A percentile compares a stretch with the other conserved stretches of the same genome.
These are phyloP conservation scores for Multifurca ochricompacta DNA, from an alignment of 768 basidiomycete species.

Conservation along the genomic window DNA sequence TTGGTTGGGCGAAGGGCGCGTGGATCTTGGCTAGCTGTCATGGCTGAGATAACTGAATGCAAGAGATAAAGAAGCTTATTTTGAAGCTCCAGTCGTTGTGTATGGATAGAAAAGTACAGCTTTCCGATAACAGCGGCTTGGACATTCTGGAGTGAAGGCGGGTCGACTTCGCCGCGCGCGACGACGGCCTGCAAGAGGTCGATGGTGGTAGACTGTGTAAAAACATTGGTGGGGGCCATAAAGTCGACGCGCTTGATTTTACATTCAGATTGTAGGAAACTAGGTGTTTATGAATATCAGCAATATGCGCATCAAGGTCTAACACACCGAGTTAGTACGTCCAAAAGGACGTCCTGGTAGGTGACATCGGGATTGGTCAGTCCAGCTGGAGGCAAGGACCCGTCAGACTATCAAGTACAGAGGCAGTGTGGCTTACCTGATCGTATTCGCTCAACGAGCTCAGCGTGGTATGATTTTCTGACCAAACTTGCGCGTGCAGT, in stretches of 20 bases:
- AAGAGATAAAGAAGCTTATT: constrained; percentile 89
- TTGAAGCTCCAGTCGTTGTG: constrained; percentile 70
- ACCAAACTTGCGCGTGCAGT: constrained; percentile 58
- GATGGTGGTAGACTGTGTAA: constrained; percentile 65
- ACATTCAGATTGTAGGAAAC: constrained; percentile 76
- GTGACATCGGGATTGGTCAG: constrained; percentile 43
- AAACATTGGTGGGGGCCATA: constrained; percentile 55
- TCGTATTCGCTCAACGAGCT: constrained; percentile 54
- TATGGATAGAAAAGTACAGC: constrained; percentile 67
- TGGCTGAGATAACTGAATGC: constrained; percentile 74
- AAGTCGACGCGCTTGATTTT: constrained; percentile 35
- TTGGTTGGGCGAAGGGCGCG: constrained; percentile 3
- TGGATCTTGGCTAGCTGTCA: constrained; percentile 33
- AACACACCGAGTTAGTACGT: constrained; percentile 60
- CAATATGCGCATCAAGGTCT: background rate
- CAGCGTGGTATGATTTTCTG: constrained; percentile 56
- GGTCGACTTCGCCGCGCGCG: constrained; percentile 72
- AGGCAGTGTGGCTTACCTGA: constrained; percentile 36
- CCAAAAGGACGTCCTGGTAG: constrained; percentile 73
- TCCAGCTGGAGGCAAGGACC: constrained; percentile 3
- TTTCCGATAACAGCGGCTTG: constrained; percentile 69
- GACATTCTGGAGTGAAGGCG: constrained; percentile 48
- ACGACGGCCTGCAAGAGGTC: constrained; percentile 81
- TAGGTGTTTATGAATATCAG: constrained; percentile 25
- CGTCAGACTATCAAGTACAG: constrained; percentile 10